Base-by-base conservation (phyloP, 495 filamentous ascomycete species). In the Aspergillus nanangensis region DNA sequence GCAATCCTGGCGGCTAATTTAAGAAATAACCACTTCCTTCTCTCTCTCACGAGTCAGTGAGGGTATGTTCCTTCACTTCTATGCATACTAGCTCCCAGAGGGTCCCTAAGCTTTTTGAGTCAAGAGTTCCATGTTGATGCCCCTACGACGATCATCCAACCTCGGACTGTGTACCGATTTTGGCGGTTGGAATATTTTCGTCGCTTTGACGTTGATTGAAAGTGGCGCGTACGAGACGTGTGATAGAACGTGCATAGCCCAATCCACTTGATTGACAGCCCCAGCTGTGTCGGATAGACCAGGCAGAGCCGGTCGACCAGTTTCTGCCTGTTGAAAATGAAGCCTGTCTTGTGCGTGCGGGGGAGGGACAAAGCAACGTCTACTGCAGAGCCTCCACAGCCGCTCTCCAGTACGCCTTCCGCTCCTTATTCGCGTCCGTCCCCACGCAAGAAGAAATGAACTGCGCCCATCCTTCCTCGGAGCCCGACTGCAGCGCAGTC, bases 401-500 rank as follows among this genome's bases (percentile, higher is more conserved):
- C 43, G 58, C 47, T 41, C 49, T 49, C 83, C 84, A 90, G 53
- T 80, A 80, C 25, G 42, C 67, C 55, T 63, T 67, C 21, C 88
- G 59, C 0, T 72, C 74, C 18, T 63, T 45, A 10, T 70, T 76
- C 19, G 67, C 60, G 0, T 58, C 60, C 25, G 82, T 81, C 0
- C 76, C 75, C 42, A 93, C 75, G 61, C 88, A 93, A 8, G 52
- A 47, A 5, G 33, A 57, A 60, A 90, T 72, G 72, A 88, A 95
- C 5, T 55, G 59, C 25, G 56, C 22, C 68, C 77, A 92, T 0
- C 80, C 87, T 0, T 47, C 69, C 58, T 83, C 69, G 15, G 57
- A 65, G 1, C 74, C 80, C 8, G 48, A 42, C 51, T 70, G 63
- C 53, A 92, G 67, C 18, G 57, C 65, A 3, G 38, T 14, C 34